A percentile compares a stretch with the other conserved stretches of the same genome.
Evolutionary conservation across 108 stramenopile genomes (phyloP).

Genomic region (Cyclostephanos tholiformis): DNA sequence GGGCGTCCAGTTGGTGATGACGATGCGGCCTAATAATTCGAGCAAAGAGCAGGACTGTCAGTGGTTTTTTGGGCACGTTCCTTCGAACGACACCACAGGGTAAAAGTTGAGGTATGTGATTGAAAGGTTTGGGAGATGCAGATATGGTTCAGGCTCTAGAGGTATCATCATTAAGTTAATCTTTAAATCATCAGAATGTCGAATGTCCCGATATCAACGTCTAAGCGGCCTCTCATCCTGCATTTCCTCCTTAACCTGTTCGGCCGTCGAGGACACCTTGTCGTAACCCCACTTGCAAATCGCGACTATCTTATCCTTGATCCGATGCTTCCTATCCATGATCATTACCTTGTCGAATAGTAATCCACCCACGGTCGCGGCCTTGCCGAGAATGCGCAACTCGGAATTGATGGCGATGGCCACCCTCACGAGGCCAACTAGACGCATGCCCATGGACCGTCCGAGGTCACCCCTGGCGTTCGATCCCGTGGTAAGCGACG

Average conservation of each 20-base stretch:
- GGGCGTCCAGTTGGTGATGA: conserved; percentile 45
- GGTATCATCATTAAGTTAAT: neutral
- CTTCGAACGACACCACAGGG: neutral
- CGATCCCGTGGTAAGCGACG: conserved; percentile 51
- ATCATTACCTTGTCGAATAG: conserved; percentile 82
- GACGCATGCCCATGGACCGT: conserved; percentile 81
- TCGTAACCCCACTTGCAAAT: conserved; percentile 58
- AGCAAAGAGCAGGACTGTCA: neutral
- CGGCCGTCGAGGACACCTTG: conserved; percentile 45
- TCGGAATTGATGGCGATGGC: conserved; percentile 69
- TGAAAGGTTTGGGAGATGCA: neutral
- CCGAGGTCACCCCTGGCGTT: conserved; percentile 75
- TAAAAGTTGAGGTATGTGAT: neutral
- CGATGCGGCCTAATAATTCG: neutral
- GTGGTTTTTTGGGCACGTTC: neutral
- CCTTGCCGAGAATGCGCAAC: conserved; percentile 62
- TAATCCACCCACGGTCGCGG: conserved; percentile 61
- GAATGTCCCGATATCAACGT: conserved; percentile 3
- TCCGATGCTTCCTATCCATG: conserved; percentile 82
- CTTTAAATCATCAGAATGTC: neutral
- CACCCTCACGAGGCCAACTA: conserved; percentile 63
- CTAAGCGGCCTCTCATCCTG: conserved; percentile 20
- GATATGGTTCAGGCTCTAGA: neutral
- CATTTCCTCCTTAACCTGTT: conserved; percentile 44
- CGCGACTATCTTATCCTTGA: conserved; percentile 70